Evolutionary conservation across 352 stramenopile genomes (phyloP), one percentile per base, ranked within the genome.

Genomic region (Phytopythium ostracodes): DNA sequence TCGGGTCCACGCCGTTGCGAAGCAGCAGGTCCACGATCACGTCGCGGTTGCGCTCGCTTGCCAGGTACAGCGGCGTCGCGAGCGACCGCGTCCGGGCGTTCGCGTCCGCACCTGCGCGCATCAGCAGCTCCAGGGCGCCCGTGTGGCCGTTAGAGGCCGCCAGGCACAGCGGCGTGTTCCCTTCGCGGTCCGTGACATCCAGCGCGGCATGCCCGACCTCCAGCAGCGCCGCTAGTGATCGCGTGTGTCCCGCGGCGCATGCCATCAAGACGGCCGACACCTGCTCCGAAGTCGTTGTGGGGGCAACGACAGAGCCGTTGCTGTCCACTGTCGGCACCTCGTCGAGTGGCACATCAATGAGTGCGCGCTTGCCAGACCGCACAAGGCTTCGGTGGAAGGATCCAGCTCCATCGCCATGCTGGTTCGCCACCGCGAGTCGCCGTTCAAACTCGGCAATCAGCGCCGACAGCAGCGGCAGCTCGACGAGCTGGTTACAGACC

Each of bases 61-160:
- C 84, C 14, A 92, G 77, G 64, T 93, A 92, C 25, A 95, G 75
- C 18, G 86, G 86, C 24, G 86, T 92, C 3, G 77, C 81, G 27
- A 91, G 70, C 35, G 69, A 84, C 25, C 81, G 55, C 7, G 84
- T 87, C 31, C 84, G 84, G 52, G 73, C 76, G 62, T 95, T 81
- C 24, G 90, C 62, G 43, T 89, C 67, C 0, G 80, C 70, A 17
- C 84, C 84, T 52, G 66, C 60, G 35, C 62, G 47, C 8, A 95
- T 42, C 17, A 95, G 64, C 46, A 77, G 38, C 14, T 73, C 58
- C 2, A 85, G 66, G 6, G 72, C 71, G 38, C 82, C 68, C 0
- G 68, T 76, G 18, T 86, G 67, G 4, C 84, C 86, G 27, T 87
- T 90, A 12, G 73, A 72, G 2, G 80, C 81, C 0, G 84, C 78